Percentiles rank a stretch among this genome's conserved stretches.
Evolutionary conservation across 2,329 filamentous ascomycete species (phyloP).

Genomic region (Phyllosticta citribraziliensis): DNA sequence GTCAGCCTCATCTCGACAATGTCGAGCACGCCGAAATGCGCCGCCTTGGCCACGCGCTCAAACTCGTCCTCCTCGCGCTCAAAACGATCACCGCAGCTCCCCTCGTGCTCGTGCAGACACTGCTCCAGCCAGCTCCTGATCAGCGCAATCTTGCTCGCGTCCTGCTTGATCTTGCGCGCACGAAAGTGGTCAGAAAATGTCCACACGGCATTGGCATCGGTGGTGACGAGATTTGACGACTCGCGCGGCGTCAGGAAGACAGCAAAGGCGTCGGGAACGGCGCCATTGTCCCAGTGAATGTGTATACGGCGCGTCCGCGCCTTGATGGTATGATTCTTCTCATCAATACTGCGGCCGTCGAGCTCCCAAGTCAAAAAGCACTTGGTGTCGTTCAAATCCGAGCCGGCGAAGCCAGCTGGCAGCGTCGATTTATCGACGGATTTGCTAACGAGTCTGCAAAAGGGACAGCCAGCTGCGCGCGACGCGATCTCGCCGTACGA

Average conservation of each 20-base stretch:
- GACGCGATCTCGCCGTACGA: background rate
- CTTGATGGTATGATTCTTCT: too few species aligned
- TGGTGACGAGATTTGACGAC: background rate
- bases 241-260: slow-evolving; percentile 1
- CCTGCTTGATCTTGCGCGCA: background rate
- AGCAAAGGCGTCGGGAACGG: slow-evolving; percentile 1
- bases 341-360: slow-evolving; percentile 4
- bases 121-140: slow-evolving; percentile 8
- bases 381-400: background rate
- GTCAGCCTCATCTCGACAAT: slow-evolving; percentile 8
- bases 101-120: background rate
- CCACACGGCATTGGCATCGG: background rate
- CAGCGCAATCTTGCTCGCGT: background rate
- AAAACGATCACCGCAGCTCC: background rate
- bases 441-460: background rate
- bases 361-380: slow-evolving; percentile 12
- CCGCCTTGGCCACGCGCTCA: background rate
- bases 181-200: background rate
- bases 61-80: background rate
- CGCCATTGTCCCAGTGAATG: background rate
- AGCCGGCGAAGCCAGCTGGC: too few species aligned
- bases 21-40: slow-evolving; percentile 10
- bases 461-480: background rate
- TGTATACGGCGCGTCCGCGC: slow-evolving; percentile 8
- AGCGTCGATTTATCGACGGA: background rate